Evolutionary conservation across 805 yeast species (phyloP), one percentile per base, ranked within the genome.

Genomic region (Saturnispora galanensis): DNA sequence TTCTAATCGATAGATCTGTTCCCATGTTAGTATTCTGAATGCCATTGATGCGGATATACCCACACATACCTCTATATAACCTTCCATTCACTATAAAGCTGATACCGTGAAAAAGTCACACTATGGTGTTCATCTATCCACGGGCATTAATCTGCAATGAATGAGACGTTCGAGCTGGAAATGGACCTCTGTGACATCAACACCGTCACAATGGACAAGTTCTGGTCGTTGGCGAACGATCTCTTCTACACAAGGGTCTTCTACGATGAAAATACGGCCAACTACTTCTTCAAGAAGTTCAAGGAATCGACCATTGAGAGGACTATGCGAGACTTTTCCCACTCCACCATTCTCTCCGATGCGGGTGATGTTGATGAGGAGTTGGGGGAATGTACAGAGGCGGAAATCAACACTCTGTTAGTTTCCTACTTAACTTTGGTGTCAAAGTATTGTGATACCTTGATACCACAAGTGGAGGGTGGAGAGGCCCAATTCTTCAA

Each of bases 1-100:
- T 15, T 77, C 76, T 4, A 70, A 56, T 28, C 68, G 67, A 50
- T 76, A 77, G 2, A 74, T 74, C 74, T 73, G 31, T 8, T 8
- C 3, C 15, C 11, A n/a, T 38, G 47, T 46, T 43, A 48, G 44
- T 43, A 46, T 40, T 17, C 2, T 2, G 12, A 6, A 5, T 10
- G n/a, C 3, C 26, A 10, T 10, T 12, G 15, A 17, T 5, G 12
- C 37, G 15, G 18, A 5, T 17, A 13, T 10, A 18, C 55, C 56
- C 30, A 2, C 16, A 11, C 41, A 30, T 55, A 60, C 65, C 45
- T 59, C 60, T 12, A 60, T 52, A 32, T 60, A 35, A 12, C 50
- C 51, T 10, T 47, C 32, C 41, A 26, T 31, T 29, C 7, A 15
- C 29, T 9, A 16, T 36, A 28, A 12, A 16, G n/a, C 36, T 13